A percentile compares a stretch with the other conserved stretches of the same genome.
Conservation (phyloP, 1,284 basidiomycete genomes). For the Puccinia polysora region DNA sequence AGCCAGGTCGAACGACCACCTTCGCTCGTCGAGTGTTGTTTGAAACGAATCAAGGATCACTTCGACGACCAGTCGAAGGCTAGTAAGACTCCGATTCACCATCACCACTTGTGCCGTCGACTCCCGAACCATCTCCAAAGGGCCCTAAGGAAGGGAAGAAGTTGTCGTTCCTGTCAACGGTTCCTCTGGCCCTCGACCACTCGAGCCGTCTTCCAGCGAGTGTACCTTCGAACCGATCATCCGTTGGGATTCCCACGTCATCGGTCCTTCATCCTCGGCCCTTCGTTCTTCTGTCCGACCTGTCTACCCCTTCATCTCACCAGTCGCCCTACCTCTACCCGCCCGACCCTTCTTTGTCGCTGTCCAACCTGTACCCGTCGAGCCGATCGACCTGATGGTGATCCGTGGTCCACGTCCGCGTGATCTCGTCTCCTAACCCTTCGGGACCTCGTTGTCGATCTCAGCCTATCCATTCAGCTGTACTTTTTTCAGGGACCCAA, state of each 20-base stretch:
- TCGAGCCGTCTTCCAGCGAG: slow-evolving; percentile 80
- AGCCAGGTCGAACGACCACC: too few species aligned
- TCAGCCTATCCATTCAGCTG: too few species aligned
- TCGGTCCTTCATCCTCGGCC: not conserved
- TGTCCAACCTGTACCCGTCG: too few species aligned
- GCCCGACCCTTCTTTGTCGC: too few species aligned
- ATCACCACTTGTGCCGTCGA: not conserved
- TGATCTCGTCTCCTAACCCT: too few species aligned
- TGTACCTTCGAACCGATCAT: not conserved
- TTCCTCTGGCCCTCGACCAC: slow-evolving; percentile 81
- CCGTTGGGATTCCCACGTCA: not conserved
- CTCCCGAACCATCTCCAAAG: not conserved
- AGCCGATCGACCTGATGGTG: too few species aligned
- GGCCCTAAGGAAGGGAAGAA: not conserved
- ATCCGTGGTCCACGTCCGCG: too few species aligned
- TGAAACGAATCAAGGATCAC: slow-evolving; percentile 12
- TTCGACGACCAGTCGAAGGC: too few species aligned
- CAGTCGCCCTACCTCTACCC: too few species aligned
- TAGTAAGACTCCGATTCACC: not conserved
- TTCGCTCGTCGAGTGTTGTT: slow-evolving; percentile 17
- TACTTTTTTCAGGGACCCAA: too few species aligned
- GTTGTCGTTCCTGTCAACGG: slow-evolving; percentile 89
- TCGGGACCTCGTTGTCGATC: too few species aligned
- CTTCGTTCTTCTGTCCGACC: slow-evolving; percentile 9
- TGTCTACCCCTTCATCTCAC: slow-evolving; percentile 1